phyloP scores from a whole-genome alignment of 176 grass and related monocot genomes.

The Triticum urartu region DNA sequence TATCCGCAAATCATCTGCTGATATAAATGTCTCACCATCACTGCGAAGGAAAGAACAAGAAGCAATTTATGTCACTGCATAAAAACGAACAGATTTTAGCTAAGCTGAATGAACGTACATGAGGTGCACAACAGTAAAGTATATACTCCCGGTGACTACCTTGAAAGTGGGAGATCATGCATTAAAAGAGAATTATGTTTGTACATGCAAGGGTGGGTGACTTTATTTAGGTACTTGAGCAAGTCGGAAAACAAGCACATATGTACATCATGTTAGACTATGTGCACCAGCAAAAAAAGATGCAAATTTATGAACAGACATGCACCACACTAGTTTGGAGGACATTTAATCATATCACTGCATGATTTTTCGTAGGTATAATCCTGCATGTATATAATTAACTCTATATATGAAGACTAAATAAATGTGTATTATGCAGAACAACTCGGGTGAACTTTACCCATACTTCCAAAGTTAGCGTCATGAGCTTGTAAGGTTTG shows the following conservation, averaged over 20 bases:
- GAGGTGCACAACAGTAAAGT: constrained; percentile 11
- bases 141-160: background rate
- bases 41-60: constrained; percentile 30
- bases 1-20: constrained; percentile 89
- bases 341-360: background rate
- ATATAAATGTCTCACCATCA: constrained; percentile 88
- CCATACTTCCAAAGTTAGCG: background rate
- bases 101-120: constrained; percentile 11
- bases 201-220: background rate
- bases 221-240: background rate
- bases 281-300: background rate
- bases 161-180: background rate
- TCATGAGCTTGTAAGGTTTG: background rate
- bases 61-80: constrained; percentile 40
- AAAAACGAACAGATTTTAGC: constrained; percentile 21
- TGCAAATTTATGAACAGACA: background rate
- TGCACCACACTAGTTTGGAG: background rate
- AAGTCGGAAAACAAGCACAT: background rate
- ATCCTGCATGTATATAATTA: background rate
- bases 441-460: background rate
- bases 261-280: constrained; percentile 5
- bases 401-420: background rate
- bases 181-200: background rate
- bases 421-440: background rate
- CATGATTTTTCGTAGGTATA: background rate